Evolutionary conservation across 768 basidiomycete genomes (phyloP), one percentile per base, ranked within the genome.

Genomic region (Suillus subaureus): DNA sequence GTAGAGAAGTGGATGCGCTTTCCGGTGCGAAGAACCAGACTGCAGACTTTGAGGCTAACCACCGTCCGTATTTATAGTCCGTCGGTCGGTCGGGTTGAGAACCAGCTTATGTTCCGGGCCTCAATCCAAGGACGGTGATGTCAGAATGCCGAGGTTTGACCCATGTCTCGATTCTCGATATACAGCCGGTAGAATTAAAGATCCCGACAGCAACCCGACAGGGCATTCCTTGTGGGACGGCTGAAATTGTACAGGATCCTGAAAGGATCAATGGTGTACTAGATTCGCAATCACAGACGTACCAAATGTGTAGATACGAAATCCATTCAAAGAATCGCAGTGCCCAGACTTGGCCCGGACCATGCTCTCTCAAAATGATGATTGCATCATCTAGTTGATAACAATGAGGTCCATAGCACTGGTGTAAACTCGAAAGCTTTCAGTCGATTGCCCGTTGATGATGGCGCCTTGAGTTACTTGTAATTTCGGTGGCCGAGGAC

Each of bases 11-110:
- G 31, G 3, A 33, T 3, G 18, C 3, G 21, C 54, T 55, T 3
- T 55, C 31, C 31, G 11, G 31, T 55, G 21, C 11, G 21, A 33
- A 13, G 9, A 33, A 33, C 18, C 16, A n/a, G 31, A 55, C 12
- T 55, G 54, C 31, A 35, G 54, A n/a, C 33, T 1, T 31, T 13
- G 54, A 13, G 21, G 33, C 33, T 35, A 21, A n/a, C 54, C 12
- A n/a, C 54, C 21, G 21, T 7, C 54, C 33, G 33, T 55, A 55
- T 55, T 55, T 55, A 55, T 55, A 55, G 54, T 55, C 52, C 11
- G 51, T 31, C 16, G 6, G 16, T 31, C 28, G 16, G 52, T 51
- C 15, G 49, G 6, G 52, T 54, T 21, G 31, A 55, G 21, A 55
- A 12, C 54, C 33, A 55, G 31, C 12, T 21, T 35, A 55, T 55